phyloP scores from a whole-genome alignment of 768 basidiomycete genomes.

The Lactarius psammicola region DNA sequence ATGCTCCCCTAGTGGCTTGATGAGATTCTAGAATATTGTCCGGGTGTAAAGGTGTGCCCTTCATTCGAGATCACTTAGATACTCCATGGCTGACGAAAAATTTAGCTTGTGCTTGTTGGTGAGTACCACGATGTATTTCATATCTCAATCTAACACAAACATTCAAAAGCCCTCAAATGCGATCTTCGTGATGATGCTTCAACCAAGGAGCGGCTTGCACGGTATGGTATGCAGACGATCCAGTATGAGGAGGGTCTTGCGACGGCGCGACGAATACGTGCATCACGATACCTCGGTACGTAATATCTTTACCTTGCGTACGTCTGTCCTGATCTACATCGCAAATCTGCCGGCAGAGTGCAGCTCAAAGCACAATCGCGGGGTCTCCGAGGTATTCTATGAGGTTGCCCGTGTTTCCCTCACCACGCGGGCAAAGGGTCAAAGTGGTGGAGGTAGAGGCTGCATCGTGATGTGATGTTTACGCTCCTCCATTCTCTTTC shows the following conservation, averaged over 20 bases:
- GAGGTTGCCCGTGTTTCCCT: slow-evolving; percentile 87
- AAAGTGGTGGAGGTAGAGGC: slow-evolving; percentile 41
- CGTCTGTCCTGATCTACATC: neutral
- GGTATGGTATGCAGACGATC: slow-evolving; percentile 68
- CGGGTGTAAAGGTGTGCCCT: slow-evolving; percentile 81
- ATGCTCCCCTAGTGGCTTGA: slow-evolving; percentile 75
- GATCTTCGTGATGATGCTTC: slow-evolving; percentile 85
- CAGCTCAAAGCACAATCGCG: slow-evolving; percentile 95
- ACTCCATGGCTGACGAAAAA: neutral
- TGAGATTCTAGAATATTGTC: slow-evolving; percentile 89
- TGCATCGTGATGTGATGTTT: slow-evolving; percentile 59
- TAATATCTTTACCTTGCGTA: slow-evolving; percentile 19
- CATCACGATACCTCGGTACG: slow-evolving; percentile 87
- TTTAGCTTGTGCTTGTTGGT: slow-evolving; percentile 89
- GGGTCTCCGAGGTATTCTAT: slow-evolving; percentile 89
- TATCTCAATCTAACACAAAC: slow-evolving; percentile 15
- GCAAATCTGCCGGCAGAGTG: slow-evolving; percentile 61
- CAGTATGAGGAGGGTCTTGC: slow-evolving; percentile 92
- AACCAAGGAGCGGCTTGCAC: slow-evolving; percentile 68
- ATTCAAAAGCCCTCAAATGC: slow-evolving; percentile 78
- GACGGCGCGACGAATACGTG: slow-evolving; percentile 86
- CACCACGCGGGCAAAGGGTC: slow-evolving; percentile 66
- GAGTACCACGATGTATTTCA: slow-evolving; percentile 36
- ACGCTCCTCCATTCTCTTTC: neutral
- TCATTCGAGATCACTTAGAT: slow-evolving; percentile 18